Evolutionary conservation across 2,329 filamentous ascomycete species (phyloP), one percentile per base, ranked within the genome.

Genomic region (Seiridium unicorne): DNA sequence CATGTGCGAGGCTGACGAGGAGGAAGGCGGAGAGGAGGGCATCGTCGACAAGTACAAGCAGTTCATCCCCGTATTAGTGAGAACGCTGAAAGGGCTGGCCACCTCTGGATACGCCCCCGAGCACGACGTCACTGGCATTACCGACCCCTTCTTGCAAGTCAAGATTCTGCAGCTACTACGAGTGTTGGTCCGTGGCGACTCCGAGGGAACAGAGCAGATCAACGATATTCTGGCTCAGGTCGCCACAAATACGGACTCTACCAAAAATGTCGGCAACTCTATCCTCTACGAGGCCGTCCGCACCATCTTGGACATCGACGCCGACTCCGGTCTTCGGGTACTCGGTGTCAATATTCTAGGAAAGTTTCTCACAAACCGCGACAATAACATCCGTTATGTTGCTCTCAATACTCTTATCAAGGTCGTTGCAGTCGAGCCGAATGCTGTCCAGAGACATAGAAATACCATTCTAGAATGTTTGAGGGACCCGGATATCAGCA

Each of bases 341-440:
- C 84, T 99, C 34, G 95, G 95, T 70, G 95, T 99, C 68, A 99
- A 99, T 73, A 99, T 99, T 65, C 86, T 99, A 32, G 95, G 96
- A 73, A 99, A 98, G 74, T 99, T 99, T 78, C 79, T 99, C 63
- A 89, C 93, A n/a, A 99, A 99, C 80, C 89, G 94, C 68, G 95
- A 99, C 77, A 99, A 99, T 82, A 99, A 99, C 73, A 99, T 99
- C 69, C 90, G 95, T 75, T 99, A 99, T 72, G 95, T 99, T 56
- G 95, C 95, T 18, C 82, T 99, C 56, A 99, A 99, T 76, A 99
- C 95, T 0, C 81, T 99, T 55, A 96, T 97, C 78, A 98, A 97
- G 77, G 95, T 99, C 18, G 95, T 99, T 51, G 95, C 95, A 3
- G 93, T 99, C 54, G 95, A 99, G 74, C 95, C 95, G 11, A 98